Base-by-base conservation (phyloP, 2,329 filamentous ascomycete species). In the Blastomyces gilchristii region DNA sequence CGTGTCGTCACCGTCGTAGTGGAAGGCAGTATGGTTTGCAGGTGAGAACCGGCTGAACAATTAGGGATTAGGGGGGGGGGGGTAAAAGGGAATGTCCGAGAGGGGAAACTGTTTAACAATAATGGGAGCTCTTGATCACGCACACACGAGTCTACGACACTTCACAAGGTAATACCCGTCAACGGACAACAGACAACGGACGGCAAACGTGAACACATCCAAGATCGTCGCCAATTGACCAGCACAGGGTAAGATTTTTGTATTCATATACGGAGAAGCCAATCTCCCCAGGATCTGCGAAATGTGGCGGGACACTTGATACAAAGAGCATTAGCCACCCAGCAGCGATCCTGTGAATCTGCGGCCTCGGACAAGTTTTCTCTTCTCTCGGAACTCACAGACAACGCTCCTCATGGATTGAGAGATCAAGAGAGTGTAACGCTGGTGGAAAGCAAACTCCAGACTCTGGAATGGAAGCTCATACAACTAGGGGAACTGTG, bases 241-340 rank as follows among this genome's bases (percentile, higher is more conserved):
- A 37, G 41, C 41, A n/a, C 28, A 59, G 8, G 16, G 57, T 47
- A 7, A 43, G 43, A 49, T 57, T 22, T 41, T 58, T 47, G 57
- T 49, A 59, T 59, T 59, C 57, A 59, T 49, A 37, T 59, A 47
- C 41, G 31, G 31, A 54, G 18, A 56, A 47, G 37, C 22, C 57
- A 59, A 59, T 59, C 39, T 59, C 57, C 18, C 57, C 57, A 49
- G n/a, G 57, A 59, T 59, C 57, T 59, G 57, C 57, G 57, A 47
- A 47, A 58, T 22, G 54, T 4, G 57, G 43, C 57, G 57, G 39
- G 12, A 59, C 25, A 28, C 14, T 59, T 59, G 57, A 59, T 59
- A 59, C 57, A 59, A 59, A 59, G 57, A 59, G 57, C 57, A 47
- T 59, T 37, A 59, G 57, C 57, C 43, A 59, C 57, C 57, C 49